Percentiles rank a stretch among this genome's conserved stretches.
These are phyloP conservation scores for Acanthamoeba pearcei DNA, from an alignment of 208 protist genomes.

Conservation along the genomic window DNA sequence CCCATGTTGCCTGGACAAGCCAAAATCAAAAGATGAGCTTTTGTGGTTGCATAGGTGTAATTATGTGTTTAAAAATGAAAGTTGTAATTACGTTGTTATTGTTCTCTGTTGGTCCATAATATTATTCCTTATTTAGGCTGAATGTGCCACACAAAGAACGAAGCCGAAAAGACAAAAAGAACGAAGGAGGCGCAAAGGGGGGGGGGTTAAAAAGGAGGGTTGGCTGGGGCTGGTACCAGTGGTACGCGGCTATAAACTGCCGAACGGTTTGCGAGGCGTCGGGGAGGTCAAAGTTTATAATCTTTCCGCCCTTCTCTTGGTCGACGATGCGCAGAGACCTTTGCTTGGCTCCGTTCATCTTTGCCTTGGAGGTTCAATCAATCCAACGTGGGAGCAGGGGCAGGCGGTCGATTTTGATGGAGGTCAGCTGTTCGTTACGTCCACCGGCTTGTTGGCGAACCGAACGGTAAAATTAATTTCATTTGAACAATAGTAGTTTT, in stretches of 20 bases:
- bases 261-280: background rate
- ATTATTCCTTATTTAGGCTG: background rate
- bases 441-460: no score
- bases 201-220: background rate
- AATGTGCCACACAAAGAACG: background rate
- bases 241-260: background rate
- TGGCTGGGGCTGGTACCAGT: background rate
- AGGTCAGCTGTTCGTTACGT: no score
- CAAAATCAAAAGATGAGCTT: no score
- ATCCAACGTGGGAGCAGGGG: no score
- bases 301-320: background rate
- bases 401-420: no score
- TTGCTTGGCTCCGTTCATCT: conserved; percentile 67
- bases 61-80: background rate
- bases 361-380: background rate
- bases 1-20: background rate
- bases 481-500: no score
- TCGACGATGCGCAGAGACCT: background rate
- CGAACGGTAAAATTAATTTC: no score
- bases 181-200: background rate
- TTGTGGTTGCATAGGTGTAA: background rate
- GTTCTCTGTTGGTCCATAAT: background rate
- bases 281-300: background rate
- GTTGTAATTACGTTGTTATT: background rate
- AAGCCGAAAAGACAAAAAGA: background rate